A percentile compares a stretch with the other conserved stretches of the same genome.
Conservation (phyloP, 257 asterid genomes). For the Penstemon newberryi region DNA sequence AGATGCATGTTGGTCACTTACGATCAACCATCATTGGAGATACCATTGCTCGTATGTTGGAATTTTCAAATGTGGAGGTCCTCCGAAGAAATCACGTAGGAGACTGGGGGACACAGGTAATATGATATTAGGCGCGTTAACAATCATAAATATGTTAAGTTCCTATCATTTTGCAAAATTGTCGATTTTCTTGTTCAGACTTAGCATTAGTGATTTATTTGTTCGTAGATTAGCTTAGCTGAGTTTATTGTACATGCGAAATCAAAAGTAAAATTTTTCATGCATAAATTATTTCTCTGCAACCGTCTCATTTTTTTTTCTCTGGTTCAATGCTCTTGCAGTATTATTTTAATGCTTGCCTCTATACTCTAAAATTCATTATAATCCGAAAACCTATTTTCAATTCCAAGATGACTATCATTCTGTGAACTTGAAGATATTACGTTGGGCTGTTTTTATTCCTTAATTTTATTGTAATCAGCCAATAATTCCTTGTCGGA, state of each 20-base stretch:
- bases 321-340: slow-evolving; percentile 10
- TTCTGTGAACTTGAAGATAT: background rate
- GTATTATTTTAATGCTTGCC: background rate
- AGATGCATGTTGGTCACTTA: slow-evolving; percentile 98
- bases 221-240: slow-evolving; percentile 3
- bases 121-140: slow-evolving; percentile 3
- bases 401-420: background rate
- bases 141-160: slow-evolving; percentile 11
- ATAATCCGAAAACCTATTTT: background rate
- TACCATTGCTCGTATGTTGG: slow-evolving; percentile 91
- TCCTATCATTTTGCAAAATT: slow-evolving; percentile 11
- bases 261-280: background rate
- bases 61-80: slow-evolving; percentile 83
- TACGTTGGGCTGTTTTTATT: background rate
- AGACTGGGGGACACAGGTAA: slow-evolving; percentile 98
- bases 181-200: slow-evolving; percentile 12
- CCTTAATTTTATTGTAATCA: background rate
- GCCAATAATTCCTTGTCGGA: slow-evolving; percentile 7
- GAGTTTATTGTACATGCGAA: background rate
- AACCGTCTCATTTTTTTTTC: background rate
- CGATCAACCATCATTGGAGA: slow-evolving; percentile 96
- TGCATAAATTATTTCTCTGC: background rate
- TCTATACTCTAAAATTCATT: background rate
- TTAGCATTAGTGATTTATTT: background rate
- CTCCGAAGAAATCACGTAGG: slow-evolving; percentile 94